Evolutionary conservation across 1,139 yeast species (phyloP).

Genomic region (Diutina rugosa): DNA sequence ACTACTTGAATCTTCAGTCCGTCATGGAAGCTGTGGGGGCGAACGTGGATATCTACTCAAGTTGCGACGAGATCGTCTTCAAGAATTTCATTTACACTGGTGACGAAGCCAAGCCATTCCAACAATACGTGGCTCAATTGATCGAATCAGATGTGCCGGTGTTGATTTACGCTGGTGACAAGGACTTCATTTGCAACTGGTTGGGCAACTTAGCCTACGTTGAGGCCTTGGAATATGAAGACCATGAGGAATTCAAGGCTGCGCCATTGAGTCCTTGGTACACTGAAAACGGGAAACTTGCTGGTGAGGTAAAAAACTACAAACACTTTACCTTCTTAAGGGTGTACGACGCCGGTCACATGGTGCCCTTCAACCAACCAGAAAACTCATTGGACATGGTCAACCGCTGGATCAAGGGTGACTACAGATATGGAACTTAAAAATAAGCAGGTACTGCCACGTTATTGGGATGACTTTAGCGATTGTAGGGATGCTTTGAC

Average conservation of each 20-base stretch:
- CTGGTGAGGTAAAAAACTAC: conserved; percentile 6
- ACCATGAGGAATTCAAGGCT: conserved; percentile 14
- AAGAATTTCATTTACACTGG: conserved; percentile 43
- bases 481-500: not conserved
- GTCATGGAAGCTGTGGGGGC: conserved; percentile 55
- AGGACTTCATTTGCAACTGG: conserved; percentile 29
- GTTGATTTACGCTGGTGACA: conserved; percentile 27
- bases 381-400: conserved; percentile 33
- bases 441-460: too few species aligned
- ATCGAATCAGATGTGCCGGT: conserved; percentile 35
- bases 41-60: conserved; percentile 27
- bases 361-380: conserved; percentile 23
- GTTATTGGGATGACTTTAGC: too few species aligned
- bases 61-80: conserved; percentile 12
- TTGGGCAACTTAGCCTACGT: conserved; percentile 25
- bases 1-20: conserved; percentile 43
- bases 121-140: conserved; percentile 42
- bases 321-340: conserved; percentile 3
- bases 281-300: conserved; percentile 23
- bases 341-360: conserved; percentile 3
- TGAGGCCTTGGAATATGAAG: conserved; percentile 16
- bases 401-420: conserved; percentile 32
- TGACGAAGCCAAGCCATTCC: conserved; percentile 57
- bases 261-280: conserved; percentile 28
- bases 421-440: conserved; percentile 6